phyloP scores from a whole-genome alignment of 1,139 yeast species.

The Groenewaldozyma auringiensis region DNA sequence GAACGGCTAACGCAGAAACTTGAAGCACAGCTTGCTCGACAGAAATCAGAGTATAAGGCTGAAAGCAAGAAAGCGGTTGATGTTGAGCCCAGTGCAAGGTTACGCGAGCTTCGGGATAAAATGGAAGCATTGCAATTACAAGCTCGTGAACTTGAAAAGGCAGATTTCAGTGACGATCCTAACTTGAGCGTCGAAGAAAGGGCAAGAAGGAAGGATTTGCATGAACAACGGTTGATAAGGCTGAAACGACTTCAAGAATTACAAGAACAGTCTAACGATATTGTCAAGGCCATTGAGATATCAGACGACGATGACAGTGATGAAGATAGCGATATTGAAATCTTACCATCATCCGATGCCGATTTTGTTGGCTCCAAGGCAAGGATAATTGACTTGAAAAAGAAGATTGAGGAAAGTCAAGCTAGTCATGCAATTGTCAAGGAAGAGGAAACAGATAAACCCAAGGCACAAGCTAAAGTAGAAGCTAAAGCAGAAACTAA shows the following conservation, averaged over 20 bases:
- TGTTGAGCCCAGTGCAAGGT: slow-evolving; percentile 62
- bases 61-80: slow-evolving; percentile 43
- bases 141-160: slow-evolving; percentile 83
- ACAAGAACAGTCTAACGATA: slow-evolving; percentile 28
- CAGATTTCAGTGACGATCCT: slow-evolving; percentile 53
- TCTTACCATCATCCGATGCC: slow-evolving; percentile 10
- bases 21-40: slow-evolving; percentile 53
- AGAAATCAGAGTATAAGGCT: slow-evolving; percentile 52
- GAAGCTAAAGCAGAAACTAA: slow-evolving; percentile 1
- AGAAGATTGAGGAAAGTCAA: slow-evolving; percentile 6
- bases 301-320: slow-evolving; percentile 4
- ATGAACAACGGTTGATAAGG: slow-evolving; percentile 22
- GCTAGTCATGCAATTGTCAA: slow-evolving; percentile 4
- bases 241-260: slow-evolving; percentile 26
- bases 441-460: slow-evolving; percentile 6
- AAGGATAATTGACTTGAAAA: slow-evolving; percentile 4
- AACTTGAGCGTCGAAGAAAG: slow-evolving; percentile 6
- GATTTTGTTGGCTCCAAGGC: background rate
- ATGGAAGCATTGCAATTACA: slow-evolving; percentile 81
- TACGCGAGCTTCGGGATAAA: slow-evolving; percentile 68
- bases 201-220: slow-evolving; percentile 19
- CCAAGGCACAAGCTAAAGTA: slow-evolving; percentile 1
- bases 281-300: slow-evolving; percentile 20
- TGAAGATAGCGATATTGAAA: slow-evolving; percentile 6
- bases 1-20: slow-evolving; percentile 38